phyloP scores from a whole-genome alignment of 805 yeast genomes.

The Yarrowia sp. region DNA sequence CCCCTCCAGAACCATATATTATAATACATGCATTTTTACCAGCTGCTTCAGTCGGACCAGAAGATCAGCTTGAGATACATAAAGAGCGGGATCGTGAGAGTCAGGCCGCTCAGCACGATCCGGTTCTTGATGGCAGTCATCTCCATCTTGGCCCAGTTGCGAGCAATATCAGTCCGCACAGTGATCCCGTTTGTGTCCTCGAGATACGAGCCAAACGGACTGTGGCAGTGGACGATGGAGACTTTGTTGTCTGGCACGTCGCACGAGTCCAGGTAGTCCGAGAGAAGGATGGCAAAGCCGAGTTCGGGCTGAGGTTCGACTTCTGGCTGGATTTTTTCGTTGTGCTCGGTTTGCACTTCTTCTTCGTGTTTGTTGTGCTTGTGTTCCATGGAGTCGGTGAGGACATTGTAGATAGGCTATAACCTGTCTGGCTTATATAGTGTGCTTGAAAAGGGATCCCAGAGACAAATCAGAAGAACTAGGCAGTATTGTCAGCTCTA shows the following conservation, averaged over 20 bases:
- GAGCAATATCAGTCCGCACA: conserved; percentile 10
- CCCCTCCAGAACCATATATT: neutral
- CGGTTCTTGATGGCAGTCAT: conserved; percentile 15
- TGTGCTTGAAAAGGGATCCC: too few relatives aligned
- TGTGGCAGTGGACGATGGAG: neutral
- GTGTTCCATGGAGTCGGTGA: too few relatives aligned
- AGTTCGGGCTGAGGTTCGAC: neutral
- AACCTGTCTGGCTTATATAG: too few relatives aligned
- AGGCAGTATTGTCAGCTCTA: too few relatives aligned
- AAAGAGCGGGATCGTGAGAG: neutral
- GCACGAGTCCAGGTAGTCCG: neutral
- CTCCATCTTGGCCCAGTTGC: conserved; percentile 24
- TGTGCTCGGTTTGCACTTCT: too few relatives aligned
- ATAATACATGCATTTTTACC: neutral
- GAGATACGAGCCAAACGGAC: conserved; percentile 2
- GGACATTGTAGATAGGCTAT: too few relatives aligned
- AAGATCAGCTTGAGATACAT: conserved; percentile 12
- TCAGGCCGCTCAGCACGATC: neutral
- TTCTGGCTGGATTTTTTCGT: too few relatives aligned
- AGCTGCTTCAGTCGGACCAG: neutral
- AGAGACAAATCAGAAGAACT: too few relatives aligned
- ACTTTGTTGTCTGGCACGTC: neutral
- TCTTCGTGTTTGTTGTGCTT: too few relatives aligned
- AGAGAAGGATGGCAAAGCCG: neutral
- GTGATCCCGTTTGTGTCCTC: conserved; percentile 3